These are phyloP conservation scores for Heterobasidion occidentale DNA, from an alignment of 1,284 basidiomycete species.

Conservation along the genomic window DNA sequence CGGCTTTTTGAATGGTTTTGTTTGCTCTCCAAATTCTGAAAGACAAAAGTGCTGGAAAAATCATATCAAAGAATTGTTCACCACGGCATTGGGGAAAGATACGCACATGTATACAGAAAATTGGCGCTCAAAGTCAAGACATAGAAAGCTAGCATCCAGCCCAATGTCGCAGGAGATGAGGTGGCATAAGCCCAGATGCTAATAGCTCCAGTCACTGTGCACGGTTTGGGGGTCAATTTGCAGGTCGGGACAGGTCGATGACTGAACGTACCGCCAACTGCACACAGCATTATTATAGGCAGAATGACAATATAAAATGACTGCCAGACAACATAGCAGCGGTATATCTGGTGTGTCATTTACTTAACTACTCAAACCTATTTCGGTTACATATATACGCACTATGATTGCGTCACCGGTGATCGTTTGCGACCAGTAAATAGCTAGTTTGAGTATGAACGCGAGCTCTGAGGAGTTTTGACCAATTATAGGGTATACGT, in stretches of 20 bases:
- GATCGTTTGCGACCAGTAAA: too few species aligned
- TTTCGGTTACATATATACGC: too few species aligned
- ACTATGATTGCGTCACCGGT: too few species aligned
- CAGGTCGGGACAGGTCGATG: background rate
- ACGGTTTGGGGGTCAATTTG: too few species aligned
- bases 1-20: slow-evolving; percentile 8
- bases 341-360: slow-evolving; percentile 16
- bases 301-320: slow-evolving; percentile 7
- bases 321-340: slow-evolving; percentile 1
- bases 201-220: slow-evolving; percentile 9
- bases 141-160: slow-evolving; percentile 24
- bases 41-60: slow-evolving; percentile 15
- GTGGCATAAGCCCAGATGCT: slow-evolving; percentile 10
- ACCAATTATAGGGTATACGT: too few species aligned
- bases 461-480: too few species aligned
- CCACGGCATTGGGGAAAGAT: background rate
- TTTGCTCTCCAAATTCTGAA: slow-evolving; percentile 20
- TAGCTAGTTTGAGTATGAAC: too few species aligned
- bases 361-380: too few species aligned
- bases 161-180: slow-evolving; percentile 15
- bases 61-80: too few species aligned
- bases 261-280: slow-evolving; percentile 11
- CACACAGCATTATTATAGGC: slow-evolving; percentile 17
- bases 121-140: slow-evolving; percentile 22
- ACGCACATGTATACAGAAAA: slow-evolving; percentile 21